Evolutionary conservation across 1,284 basidiomycete genomes (phyloP), one percentile per base, ranked within the genome.

Genomic region (Fomitopsis pinicola): DNA sequence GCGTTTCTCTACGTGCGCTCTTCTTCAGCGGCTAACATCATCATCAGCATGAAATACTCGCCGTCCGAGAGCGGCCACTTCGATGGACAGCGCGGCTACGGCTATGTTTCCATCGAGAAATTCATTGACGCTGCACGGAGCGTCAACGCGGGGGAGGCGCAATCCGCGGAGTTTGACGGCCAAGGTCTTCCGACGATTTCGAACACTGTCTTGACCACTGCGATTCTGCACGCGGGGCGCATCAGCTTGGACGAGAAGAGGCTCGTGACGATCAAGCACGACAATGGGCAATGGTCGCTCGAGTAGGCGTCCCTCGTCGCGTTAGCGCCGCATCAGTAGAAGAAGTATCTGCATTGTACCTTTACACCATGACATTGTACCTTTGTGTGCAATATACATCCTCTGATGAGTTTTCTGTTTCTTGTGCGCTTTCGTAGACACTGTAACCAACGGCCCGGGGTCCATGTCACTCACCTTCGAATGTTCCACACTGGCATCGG

Each of bases 31-130:
- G 58, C 59, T 62, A 44, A 48, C 55, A 36, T 53, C 42, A 42
- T 35, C 17, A 40, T 35, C 74, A 91, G 89, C 77, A 95, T 95
- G 89, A 94, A 95, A 72, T 97, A 97, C 77, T 91, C 93, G 55
- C 93, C 94, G 0, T 94, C 92, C 61, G 91, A 92, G 75, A 89
- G 86, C 62, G 95, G 95, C 14, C 91, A 92, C 77, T 97, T 97
- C 72, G 94, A 96, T 69, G 94, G 94, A 42, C 94, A 96, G 76
- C 86, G 89, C 62, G 95, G 94, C 5, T 97, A 97, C 74, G 95
- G 90, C 69, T 85, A 97, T 73, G 80, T 95, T 67, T 95, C 92
- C 19, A 90, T 97, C 68, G 94, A 96, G 76, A 95, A 94, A 77
- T 97, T 97, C 75, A 80, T 96, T 72, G 91, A 90, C 72, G 91